Percentiles rank a stretch among this genome's conserved stretches.
Conservation (phyloP, 108 stramenopile genomes). For the Nitzschia sp. region DNA sequence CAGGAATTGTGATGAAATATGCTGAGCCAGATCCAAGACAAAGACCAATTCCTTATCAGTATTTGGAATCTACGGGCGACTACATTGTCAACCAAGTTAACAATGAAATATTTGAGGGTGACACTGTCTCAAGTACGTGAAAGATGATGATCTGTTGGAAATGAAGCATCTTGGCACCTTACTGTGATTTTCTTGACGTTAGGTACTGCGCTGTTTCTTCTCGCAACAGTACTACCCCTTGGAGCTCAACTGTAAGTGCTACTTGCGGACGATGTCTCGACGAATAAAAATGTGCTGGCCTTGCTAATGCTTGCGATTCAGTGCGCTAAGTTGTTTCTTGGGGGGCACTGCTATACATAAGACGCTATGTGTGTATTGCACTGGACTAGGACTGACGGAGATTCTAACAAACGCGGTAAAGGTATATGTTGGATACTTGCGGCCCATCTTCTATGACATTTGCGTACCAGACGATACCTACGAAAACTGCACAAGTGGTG, state of each 20-base stretch:
- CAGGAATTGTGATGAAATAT: background rate
- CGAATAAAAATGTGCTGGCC: background rate
- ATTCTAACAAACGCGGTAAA: slow-evolving; percentile 44
- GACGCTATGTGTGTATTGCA: slow-evolving; percentile 42
- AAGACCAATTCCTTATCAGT: slow-evolving; percentile 46
- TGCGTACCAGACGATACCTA: slow-evolving; percentile 50
- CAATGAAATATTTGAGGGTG: slow-evolving; percentile 35
- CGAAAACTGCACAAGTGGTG: slow-evolving; percentile 31
- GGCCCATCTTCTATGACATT: slow-evolving; percentile 55
- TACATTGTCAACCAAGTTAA: slow-evolving; percentile 21
- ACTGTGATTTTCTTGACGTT: background rate
- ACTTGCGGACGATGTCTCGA: background rate
- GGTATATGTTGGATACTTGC: slow-evolving; percentile 54
- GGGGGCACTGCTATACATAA: slow-evolving; percentile 30
- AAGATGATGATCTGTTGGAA: no score
- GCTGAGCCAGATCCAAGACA: slow-evolving; percentile 7
- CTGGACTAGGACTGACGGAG: slow-evolving; percentile 35
- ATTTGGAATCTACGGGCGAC: slow-evolving; percentile 29
- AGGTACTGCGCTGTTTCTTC: background rate
- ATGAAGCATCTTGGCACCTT: no score
- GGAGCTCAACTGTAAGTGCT: background rate
- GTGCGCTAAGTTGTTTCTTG: background rate
- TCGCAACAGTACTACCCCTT: background rate
- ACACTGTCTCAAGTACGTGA: slow-evolving; percentile 36
- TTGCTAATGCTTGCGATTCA: background rate